Evolutionary conservation across 768 basidiomycete species (phyloP).

Genomic region (Xerocomellus dryophilus): DNA sequence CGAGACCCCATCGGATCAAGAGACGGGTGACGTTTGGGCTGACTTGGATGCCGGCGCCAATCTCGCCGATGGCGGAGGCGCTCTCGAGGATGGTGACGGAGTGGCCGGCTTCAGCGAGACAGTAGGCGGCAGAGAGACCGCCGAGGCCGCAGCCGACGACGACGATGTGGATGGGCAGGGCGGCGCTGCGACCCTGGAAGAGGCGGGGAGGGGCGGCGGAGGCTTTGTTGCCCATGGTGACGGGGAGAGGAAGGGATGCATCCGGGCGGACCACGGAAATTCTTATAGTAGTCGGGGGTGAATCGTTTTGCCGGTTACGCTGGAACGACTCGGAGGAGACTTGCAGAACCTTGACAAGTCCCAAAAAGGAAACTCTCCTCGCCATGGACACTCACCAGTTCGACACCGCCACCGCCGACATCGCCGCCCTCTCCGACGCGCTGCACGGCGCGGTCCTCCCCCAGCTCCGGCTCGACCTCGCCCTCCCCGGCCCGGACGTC

Average conservation of each 20-base stretch:
- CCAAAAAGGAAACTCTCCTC: background rate
- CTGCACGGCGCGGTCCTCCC: conserved; percentile 59
- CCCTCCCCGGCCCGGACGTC: conserved; percentile 43
- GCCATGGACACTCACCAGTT: conserved; percentile 38
- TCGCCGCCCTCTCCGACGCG: conserved; percentile 47
- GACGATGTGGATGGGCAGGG: conserved; percentile 34
- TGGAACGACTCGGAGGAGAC: background rate
- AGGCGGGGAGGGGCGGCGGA: background rate
- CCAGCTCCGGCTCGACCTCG: conserved; percentile 55
- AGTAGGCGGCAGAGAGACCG: conserved; percentile 45
- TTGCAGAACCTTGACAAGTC: no score
- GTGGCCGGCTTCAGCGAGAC: conserved; percentile 46
- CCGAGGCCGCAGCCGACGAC: conserved; percentile 53
- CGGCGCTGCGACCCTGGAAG: conserved; percentile 25
- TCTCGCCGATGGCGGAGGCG: conserved; percentile 39
- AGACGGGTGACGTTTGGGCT: conserved; percentile 43
- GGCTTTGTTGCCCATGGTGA: background rate
- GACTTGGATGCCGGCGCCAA: conserved; percentile 54
- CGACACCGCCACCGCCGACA: conserved; percentile 43
- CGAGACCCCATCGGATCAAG: conserved; percentile 51
- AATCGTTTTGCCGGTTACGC: background rate
- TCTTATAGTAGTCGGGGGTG: background rate
- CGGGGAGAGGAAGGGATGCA: no score
- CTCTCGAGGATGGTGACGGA: conserved; percentile 47
- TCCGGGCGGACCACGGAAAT: background rate